Base-by-base conservation (phyloP, 2,329 filamentous ascomycete species). In the Apiospora aurea region DNA sequence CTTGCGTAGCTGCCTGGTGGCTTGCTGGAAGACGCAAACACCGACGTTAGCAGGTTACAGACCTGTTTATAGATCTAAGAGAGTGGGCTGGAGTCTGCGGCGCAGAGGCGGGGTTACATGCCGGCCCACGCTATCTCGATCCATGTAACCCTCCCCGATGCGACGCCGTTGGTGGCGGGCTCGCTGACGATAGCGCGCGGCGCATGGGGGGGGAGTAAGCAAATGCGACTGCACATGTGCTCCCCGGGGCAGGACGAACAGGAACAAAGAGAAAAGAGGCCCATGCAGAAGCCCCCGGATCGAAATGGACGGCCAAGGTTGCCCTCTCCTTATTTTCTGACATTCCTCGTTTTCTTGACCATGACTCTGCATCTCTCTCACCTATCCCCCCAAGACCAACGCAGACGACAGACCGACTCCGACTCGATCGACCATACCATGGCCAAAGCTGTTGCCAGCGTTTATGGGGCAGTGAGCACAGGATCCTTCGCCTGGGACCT, bases 401-500 rank as follows among this genome's bases (percentile, higher is more conserved):
- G 4, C 13, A 44, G 13, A 16, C 24, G 43, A 16, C 24, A 57
- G 51, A 53, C 18, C 11, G 26, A 29, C 51, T 24, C 29, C 26
- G 8, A 34, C 16, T 57, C 51, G 53, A 24, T 49, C 47, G 47
- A 47, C 16, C 44, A 1, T 21, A 57, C 69, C 61, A 71, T 71
- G 70, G 70, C 70, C 18, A 41, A 26, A 38, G 38, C 57, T 11
- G 34, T 38, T 8, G 26, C n/a, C n/a, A 43, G 10, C 46, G 21
- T 66, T 11, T 67, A 66, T 21, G 44, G 29, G 7, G 44, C 44
- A 1, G 14, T 57, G 11, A 46, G 34, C 13, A 66, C 64, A 11
- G 38, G 69, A 6, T 70, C 44, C 24, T 34, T 49, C 24, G 41
- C 67, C 47, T 69, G 53, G 44, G 57, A 66, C 26, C 21, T 71